Percentiles rank a stretch among this genome's conserved stretches.
These are phyloP conservation scores for Rhizoclosmatium globosum DNA, from an alignment of 192 early-diverging fungal species.

Conservation along the genomic window DNA sequence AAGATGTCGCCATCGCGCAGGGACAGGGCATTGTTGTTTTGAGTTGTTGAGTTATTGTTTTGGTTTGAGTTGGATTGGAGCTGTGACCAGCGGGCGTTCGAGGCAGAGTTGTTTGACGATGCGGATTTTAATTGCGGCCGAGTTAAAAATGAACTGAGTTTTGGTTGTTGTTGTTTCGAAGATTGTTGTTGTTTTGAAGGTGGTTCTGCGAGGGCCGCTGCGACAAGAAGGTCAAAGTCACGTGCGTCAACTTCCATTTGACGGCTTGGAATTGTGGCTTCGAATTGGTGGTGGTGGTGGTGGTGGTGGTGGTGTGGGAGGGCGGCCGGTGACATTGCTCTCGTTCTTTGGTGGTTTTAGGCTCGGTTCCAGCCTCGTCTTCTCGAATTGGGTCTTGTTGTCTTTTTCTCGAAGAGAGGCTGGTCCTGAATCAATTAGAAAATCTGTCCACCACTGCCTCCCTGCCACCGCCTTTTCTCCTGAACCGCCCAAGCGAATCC, in stretches of 20 bases:
- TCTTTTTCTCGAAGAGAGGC: too few species aligned
- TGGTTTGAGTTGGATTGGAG: not conserved
- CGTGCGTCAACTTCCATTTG: not conserved
- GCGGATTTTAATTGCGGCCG: too few species aligned
- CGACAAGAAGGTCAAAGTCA: not conserved
- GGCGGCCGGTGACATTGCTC: not conserved
- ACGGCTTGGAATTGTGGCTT: not conserved
- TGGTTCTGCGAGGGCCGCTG: not conserved
- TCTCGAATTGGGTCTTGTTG: too few species aligned
- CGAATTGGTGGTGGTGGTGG: not conserved
- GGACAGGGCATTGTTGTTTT: not conserved
- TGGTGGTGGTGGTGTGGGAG: not conserved
- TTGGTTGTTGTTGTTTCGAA: too few species aligned
- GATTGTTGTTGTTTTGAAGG: too few species aligned
- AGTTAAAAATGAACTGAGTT: too few species aligned
- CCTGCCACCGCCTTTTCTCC: too few species aligned
- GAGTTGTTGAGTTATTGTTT: not conserved
- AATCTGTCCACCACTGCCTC: too few species aligned
- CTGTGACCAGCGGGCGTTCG: not conserved
- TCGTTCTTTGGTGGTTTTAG: not conserved
- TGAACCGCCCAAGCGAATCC: too few species aligned
- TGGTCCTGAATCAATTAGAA: too few species aligned
- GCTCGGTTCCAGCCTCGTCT: too few species aligned
- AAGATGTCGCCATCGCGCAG: not conserved
- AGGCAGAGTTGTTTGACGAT: not conserved